phyloP scores from a whole-genome alignment of 371 early-diverging fungal species.

The Apophysomyces variabilis region DNA sequence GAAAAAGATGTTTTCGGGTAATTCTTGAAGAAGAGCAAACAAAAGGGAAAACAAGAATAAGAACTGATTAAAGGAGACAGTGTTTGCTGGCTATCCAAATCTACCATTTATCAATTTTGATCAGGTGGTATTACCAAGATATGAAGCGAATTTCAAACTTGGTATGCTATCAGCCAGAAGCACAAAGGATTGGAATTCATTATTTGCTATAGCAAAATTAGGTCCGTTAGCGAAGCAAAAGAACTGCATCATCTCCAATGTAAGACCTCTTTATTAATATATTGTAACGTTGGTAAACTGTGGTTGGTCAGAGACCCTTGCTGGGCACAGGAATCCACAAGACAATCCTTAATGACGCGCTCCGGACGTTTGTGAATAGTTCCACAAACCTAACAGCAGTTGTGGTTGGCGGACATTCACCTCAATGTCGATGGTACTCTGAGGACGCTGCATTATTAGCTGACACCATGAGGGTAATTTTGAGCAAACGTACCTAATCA shows the following conservation, averaged over 20 bases:
- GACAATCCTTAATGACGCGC: neutral
- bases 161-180: constrained; percentile 20
- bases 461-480: constrained; percentile 41
- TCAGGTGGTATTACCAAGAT: constrained; percentile 47
- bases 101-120: constrained; percentile 52
- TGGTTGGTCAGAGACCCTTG: constrained; percentile 24
- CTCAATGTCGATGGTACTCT: constrained; percentile 52
- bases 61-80: constrained; percentile 18
- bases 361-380: constrained; percentile 14
- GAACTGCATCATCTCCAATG: constrained; percentile 43
- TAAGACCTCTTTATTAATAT: constrained; percentile 14
- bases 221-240: constrained; percentile 52
- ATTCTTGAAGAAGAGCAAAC: neutral
- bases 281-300: neutral
- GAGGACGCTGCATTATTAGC: constrained; percentile 43
- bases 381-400: constrained; percentile 23
- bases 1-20: constrained; percentile 37
- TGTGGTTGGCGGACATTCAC: constrained; percentile 44
- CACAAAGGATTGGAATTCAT: neutral
- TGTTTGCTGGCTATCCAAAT: constrained; percentile 47
- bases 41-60: neutral
- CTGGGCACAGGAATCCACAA: constrained; percentile 14
- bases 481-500: neutral
- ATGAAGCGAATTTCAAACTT: constrained; percentile 50
- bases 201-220: constrained; percentile 31